Base-by-base conservation (phyloP, 2,329 filamentous ascomycete genomes). In the Ascochyta rabiei region DNA sequence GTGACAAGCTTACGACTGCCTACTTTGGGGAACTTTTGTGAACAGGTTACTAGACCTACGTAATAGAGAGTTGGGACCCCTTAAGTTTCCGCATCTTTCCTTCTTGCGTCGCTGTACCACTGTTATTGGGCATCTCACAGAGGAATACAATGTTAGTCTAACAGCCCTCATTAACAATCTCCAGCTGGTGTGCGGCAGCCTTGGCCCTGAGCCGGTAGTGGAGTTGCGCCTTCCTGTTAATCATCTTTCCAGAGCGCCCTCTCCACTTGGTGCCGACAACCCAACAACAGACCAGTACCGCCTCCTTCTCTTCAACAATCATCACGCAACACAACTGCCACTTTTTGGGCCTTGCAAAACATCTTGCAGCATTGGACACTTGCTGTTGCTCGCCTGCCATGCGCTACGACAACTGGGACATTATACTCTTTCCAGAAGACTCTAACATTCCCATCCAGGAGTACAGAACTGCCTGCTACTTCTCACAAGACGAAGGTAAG, bases 401-500 rank as follows among this genome's bases (percentile, higher is more conserved):
- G 91, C 87, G 91, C 55, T 96, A 89, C 80, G 84, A 91, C 64
- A 86, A 91, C 68, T 96, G 91, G 91, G 91, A 96, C 68, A 84
- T 95, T 50, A 84, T 96, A 38, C 80, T 96, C 57, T 96, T 96
- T 71, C 88, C 90, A 0, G 66, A 60, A 52, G 82, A 83, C 57
- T 86, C 82, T 64, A 87, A 86, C 64, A 77, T 89, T 12, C 91
- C 91, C 1, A 75, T 93, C 50, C 89, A 90, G 73, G 91, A 96
- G 75, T 96, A 95, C 81, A 88, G 86, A 69, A 90, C 90, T 7
- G 82, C 85, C 57, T 96, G 90, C 72, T 88, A 89, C 71, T 85
- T 88, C 28, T 82, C 87, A 31, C 77, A 76, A 53, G 83, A 84
- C 35, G 61, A 69, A 24, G 60, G 71, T 70, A 38, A 69, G 68